Percentiles rank a stretch among this genome's conserved stretches.
phyloP scores from a whole-genome alignment of 208 protist species.

The Crithidia bombi region DNA sequence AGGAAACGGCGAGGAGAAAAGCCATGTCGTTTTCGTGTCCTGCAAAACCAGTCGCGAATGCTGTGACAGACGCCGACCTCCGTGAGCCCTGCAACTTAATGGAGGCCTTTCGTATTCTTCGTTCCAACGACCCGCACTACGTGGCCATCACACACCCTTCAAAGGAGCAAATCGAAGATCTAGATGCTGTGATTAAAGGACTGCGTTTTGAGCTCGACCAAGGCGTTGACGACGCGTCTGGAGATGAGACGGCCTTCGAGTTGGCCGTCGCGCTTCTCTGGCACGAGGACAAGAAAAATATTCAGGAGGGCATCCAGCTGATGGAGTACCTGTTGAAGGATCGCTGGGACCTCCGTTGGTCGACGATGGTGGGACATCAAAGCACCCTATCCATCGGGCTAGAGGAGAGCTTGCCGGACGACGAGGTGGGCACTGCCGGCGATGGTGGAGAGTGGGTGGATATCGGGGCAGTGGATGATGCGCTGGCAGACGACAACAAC shows the following conservation, averaged over 20 bases:
- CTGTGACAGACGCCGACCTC: neutral
- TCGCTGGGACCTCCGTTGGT: conserved; percentile 57
- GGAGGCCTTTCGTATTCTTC: conserved; percentile 26
- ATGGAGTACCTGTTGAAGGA: conserved; percentile 70
- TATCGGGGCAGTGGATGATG: neutral
- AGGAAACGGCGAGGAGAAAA: neutral
- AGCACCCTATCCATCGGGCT: neutral
- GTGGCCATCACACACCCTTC: conserved; percentile 52
- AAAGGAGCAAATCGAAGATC: conserved; percentile 48
- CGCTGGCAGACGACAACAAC: neutral
- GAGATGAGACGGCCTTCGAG: conserved; percentile 50
- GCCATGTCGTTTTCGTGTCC: neutral
- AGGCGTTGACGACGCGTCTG: conserved; percentile 29
- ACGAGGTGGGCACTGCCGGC: neutral
- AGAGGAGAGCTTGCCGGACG: neutral
- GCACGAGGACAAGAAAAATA: conserved; percentile 50
- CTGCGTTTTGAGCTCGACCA: conserved; percentile 42
- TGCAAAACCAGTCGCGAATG: neutral
- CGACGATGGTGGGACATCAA: conserved; percentile 11
- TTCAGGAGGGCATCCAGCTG: conserved; percentile 70
- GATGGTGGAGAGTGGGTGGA: conserved; percentile 1
- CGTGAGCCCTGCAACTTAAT: conserved; percentile 14
- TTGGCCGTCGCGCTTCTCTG: conserved; percentile 69
- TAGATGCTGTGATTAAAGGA: conserved; percentile 49
- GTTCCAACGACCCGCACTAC: conserved; percentile 38